phyloP scores from a whole-genome alignment of 192 early-diverging fungal genomes.

The Coemansia interrupta region DNA sequence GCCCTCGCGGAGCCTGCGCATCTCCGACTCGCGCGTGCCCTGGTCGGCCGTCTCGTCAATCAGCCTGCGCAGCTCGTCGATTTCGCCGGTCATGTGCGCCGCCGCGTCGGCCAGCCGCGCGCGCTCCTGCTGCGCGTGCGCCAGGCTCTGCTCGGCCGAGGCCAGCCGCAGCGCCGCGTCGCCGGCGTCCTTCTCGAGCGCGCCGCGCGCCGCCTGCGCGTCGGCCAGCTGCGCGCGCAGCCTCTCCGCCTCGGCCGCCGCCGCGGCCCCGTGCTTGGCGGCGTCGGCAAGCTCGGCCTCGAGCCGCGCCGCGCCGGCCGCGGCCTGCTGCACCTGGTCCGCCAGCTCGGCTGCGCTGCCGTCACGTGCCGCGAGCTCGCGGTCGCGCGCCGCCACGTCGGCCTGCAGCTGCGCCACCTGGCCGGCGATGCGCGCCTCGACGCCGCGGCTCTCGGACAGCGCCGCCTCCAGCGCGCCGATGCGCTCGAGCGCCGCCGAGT shows the following conservation, averaged over 20 bases:
- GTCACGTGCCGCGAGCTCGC: constrained; percentile 17
- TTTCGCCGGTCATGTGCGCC: constrained; percentile 50
- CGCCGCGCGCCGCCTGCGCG: constrained; percentile 21
- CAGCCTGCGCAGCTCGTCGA: constrained; percentile 52
- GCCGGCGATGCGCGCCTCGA: constrained; percentile 21
- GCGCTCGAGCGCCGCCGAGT: constrained; percentile 20
- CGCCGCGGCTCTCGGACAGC: constrained; percentile 17
- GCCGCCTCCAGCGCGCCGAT: constrained; percentile 23
- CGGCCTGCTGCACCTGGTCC: constrained; percentile 16
- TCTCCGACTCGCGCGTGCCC: constrained; percentile 57
- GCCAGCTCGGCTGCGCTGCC: constrained; percentile 19
- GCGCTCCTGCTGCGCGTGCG: constrained; percentile 35
- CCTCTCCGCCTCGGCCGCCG: constrained; percentile 10
- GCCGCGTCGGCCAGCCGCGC: constrained; percentile 32
- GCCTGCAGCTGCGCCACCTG: constrained; percentile 23
- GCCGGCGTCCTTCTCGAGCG: constrained; percentile 58
- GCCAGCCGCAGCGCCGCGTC: constrained; percentile 63
- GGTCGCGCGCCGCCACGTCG: constrained; percentile 20
- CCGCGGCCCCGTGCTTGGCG: constrained; percentile 6
- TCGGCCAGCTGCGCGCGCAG: constrained; percentile 18
- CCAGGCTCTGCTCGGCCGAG: constrained; percentile 46
- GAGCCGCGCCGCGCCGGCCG: constrained; percentile 13
- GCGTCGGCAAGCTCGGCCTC: constrained; percentile 23
- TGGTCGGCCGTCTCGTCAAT: constrained; percentile 63
- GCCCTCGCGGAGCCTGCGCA: constrained; percentile 58